Conservation (phyloP, 305 asterid species). For the Fraxinus ornus region DNA sequence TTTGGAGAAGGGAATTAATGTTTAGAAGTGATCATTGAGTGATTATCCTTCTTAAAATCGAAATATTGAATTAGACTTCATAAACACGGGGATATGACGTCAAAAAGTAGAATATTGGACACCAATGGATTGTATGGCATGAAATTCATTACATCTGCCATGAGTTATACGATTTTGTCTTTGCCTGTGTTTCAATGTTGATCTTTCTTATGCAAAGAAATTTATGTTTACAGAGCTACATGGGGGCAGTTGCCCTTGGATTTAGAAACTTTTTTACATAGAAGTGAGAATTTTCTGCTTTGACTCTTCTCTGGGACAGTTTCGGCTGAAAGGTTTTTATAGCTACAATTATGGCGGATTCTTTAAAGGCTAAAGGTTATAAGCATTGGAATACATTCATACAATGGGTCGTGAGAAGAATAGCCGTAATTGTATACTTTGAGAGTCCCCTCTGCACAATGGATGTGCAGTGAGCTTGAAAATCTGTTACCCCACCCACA, state of each 20-base stretch:
- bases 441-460: not conserved
- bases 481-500: not conserved
- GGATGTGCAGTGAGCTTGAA: not conserved
- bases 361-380: not conserved
- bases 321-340: not conserved
- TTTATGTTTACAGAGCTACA: not conserved
- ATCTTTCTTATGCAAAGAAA: not conserved
- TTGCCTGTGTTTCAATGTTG: not conserved
- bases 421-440: not conserved
- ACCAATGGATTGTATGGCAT: not conserved
- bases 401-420: not conserved
- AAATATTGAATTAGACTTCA: not conserved
- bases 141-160: not conserved
- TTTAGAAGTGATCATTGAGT: not conserved
- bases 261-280: not conserved
- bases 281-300: not conserved
- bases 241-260: not conserved
- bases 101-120: not conserved
- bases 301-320: not conserved
- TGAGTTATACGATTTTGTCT: not conserved
- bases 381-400: not conserved
- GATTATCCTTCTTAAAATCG: not conserved
- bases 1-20: not conserved
- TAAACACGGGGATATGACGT: not conserved
- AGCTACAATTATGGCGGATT: not conserved